Base-by-base conservation (phyloP, 805 yeast species). In the Schwanniomyces sp. region DNA sequence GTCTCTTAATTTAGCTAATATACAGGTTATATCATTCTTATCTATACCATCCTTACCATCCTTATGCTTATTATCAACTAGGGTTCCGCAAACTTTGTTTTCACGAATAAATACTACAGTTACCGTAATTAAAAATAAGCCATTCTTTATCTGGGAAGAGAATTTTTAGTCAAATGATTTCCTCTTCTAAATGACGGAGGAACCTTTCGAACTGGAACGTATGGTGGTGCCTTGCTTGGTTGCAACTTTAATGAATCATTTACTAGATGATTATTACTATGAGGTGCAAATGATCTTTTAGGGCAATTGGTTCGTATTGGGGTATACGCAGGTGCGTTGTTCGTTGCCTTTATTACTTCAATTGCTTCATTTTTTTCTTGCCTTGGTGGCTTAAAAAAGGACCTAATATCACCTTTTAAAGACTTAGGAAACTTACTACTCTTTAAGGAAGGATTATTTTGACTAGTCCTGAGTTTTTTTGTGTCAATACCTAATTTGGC, bases 151-250 rank as follows among this genome's bases (percentile, higher is more conserved):
- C 17, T 32, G 3, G 18, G 14, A 5, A 6, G 17, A 2, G 21
- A 6, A 14, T 32, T 32, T 16, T 26, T 43, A n/a, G 21, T 17
- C 18, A 34, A 34, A 9, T 36, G 12, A 12, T 40, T 43, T 29
- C 47, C 41, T 40, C 43, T 34, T 18, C 45, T 34, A 17, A 44
- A 40, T 9, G 32, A 41, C 11, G 48, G 27, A 28, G 52, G 52
- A n/a, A 45, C 47, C 30, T 50, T 47, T 41, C 72, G 52, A 32
- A 52, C 51, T 2, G 72, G 72, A 10, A 69, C 60, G 48, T 68
- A 68, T 3, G 65, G 55, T 3, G 75, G 75, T 0, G 75, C 74
- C 46, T 40, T 51, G 18, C 57, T 56, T 27, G 43, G 30, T 14
- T 41, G 41, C 10, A 52, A 42, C 10, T 34, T 34, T n/a, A 27